These are phyloP conservation scores for Plasmodium gonderi DNA, from an alignment of 169 alveolate genomes.

Conservation along the genomic window DNA sequence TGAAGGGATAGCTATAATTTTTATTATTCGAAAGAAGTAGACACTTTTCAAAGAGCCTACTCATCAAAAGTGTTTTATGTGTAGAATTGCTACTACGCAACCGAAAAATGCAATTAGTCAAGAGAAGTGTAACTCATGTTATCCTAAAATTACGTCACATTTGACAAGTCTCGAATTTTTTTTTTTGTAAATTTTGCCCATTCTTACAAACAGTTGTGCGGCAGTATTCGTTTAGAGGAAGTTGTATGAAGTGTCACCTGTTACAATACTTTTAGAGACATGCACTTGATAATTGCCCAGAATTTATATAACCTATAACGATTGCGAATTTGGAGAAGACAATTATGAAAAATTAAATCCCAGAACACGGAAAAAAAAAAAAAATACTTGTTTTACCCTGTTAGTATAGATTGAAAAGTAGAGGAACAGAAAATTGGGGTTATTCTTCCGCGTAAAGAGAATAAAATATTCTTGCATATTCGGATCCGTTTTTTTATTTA, in stretches of 20 bases:
- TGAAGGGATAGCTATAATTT: neutral
- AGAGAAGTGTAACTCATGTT: neutral
- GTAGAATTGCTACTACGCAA: neutral
- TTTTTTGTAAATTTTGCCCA: neutral
- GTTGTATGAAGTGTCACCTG: neutral
- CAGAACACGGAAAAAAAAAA: neutral
- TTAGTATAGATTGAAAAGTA: neutral
- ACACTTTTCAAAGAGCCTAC: neutral
- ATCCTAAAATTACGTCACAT: neutral
- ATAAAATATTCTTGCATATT: neutral
- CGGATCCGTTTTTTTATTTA: neutral
- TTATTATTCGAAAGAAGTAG: neutral
- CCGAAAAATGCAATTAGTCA: neutral
- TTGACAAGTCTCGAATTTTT: neutral
- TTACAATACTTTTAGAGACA: neutral
- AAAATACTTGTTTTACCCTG: neutral
- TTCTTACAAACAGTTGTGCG: neutral
- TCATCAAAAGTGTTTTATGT: neutral
- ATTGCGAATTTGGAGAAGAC: conserved; percentile 7
- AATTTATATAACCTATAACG: neutral
- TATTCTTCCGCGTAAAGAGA: conserved; percentile 1
- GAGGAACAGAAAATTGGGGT: neutral
- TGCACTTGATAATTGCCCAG: neutral
- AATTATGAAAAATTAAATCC: neutral
- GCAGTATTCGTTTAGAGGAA: neutral